These are phyloP conservation scores for Talaromyces thailandensis DNA, from an alignment of 495 filamentous ascomycete genomes.

Conservation along the genomic window DNA sequence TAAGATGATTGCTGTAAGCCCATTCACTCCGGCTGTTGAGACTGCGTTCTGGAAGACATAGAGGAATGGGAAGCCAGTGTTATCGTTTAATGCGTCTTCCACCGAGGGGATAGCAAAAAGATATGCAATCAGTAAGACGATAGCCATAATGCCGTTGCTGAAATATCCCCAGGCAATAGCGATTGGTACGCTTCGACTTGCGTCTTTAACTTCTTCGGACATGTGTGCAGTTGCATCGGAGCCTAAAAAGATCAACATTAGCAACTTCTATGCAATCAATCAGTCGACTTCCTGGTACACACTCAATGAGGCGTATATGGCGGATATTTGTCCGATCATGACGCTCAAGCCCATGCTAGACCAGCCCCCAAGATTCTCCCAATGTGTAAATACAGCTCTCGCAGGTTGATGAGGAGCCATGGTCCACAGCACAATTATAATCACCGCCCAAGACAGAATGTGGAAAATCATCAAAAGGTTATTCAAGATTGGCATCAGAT, in stretches of 20 bases:
- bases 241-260: too few relatives aligned
- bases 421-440: constrained; percentile 34
- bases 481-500: constrained; percentile 28
- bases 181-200: constrained; percentile 32
- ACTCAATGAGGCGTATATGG: constrained; percentile 26
- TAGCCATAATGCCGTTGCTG: constrained; percentile 28
- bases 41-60: constrained; percentile 25
- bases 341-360: constrained; percentile 34
- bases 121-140: constrained; percentile 35
- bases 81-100: constrained; percentile 18
- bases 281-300: constrained; percentile 1
- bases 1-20: constrained; percentile 29
- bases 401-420: constrained; percentile 28
- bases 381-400: constrained; percentile 36
- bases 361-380: constrained; percentile 40
- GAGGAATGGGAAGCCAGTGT: constrained; percentile 30
- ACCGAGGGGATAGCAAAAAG: constrained; percentile 36
- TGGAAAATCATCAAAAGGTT: constrained; percentile 30
- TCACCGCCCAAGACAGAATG: constrained; percentile 27
- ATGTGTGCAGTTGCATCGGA: constrained; percentile 29
- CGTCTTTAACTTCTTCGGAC: constrained; percentile 42
- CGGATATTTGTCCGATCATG: constrained; percentile 39
- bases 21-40: constrained; percentile 20
- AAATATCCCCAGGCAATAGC: constrained; percentile 34
- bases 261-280: not conserved